A percentile compares a stretch with the other conserved stretches of the same genome.
These are phyloP conservation scores for Marasmius tenuissimus DNA, from an alignment of 1,284 basidiomycete genomes.

Conservation along the genomic window DNA sequence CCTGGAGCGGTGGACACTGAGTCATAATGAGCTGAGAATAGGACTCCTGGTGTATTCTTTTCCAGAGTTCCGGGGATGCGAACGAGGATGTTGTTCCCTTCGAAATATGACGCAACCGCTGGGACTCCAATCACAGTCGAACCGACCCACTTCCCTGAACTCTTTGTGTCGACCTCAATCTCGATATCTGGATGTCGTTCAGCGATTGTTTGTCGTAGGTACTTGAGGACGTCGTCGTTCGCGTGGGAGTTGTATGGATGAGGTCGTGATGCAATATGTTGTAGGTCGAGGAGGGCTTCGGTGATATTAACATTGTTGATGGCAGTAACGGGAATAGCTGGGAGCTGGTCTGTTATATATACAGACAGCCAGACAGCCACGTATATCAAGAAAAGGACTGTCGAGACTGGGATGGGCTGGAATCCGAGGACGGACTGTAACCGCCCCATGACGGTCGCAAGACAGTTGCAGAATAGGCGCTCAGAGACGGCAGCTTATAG, in stretches of 20 bases:
- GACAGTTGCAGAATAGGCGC: not conserved
- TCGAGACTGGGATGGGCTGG: slow-evolving; percentile 26
- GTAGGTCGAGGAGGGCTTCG: slow-evolving; percentile 61
- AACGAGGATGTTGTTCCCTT: slow-evolving; percentile 72
- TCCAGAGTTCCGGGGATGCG: slow-evolving; percentile 61
- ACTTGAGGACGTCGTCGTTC: slow-evolving; percentile 64
- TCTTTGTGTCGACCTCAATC: slow-evolving; percentile 55
- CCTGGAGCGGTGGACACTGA: slow-evolving; percentile 76
- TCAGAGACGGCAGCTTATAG: too few relatives aligned
- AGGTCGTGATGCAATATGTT: slow-evolving; percentile 66
- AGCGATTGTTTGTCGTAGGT: slow-evolving; percentile 55
- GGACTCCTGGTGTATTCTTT: slow-evolving; percentile 42
- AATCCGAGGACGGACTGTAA: not conserved
- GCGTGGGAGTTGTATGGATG: slow-evolving; percentile 77
- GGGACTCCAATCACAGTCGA: slow-evolving; percentile 10
- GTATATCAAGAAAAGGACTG: slow-evolving; percentile 55
- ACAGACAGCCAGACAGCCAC: slow-evolving; percentile 51
- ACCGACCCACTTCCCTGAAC: slow-evolving; percentile 53
- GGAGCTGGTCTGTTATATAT: slow-evolving; percentile 53
- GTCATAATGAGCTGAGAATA: slow-evolving; percentile 83
- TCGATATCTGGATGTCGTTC: slow-evolving; percentile 43
- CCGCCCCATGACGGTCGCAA: not conserved
- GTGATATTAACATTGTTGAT: slow-evolving; percentile 54
- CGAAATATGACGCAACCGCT: slow-evolving; percentile 55
- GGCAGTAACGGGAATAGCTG: slow-evolving; percentile 46